Base-by-base conservation (phyloP, 768 basidiomycete genomes). In the Lactarius evosmus region DNA sequence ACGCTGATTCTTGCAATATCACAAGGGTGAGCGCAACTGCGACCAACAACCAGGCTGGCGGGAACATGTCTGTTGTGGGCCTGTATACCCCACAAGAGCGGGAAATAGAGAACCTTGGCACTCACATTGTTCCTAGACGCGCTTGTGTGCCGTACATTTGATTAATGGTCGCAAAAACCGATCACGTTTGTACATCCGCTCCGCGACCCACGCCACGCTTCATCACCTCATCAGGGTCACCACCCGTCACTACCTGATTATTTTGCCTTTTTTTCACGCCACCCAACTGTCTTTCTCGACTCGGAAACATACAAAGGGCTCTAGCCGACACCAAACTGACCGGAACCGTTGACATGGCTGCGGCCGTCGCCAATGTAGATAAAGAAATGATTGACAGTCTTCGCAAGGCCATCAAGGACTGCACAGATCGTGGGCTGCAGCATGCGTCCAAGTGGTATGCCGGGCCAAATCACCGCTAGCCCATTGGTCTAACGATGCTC, bases 371-470 rank as follows among this genome's bases (percentile, higher is more conserved):
- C 38, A 58, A 36, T 56, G 77, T 86, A 55, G 83, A 88, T 70
- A 66, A 68, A n/a, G 78, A 80, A 44, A 78, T 83, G 56, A 76
- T 85, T n/a, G 74, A 75, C 22, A 85, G 84, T 27, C 71, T 94
- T 58, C 79, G 87, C 30, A 74, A 73, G 44, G 85, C 91, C 6
- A 80, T 87, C 61, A 83, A 80, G 63, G 88, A 93, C 70, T 93
- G 91, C 68, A 79, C 87, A 19, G 86, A 89, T 30, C 78, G 91
- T 72, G 88, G 91, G 2, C 75, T 94, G 44, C 73, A 78, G 17
- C 79, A 82, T 32, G 88, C 91, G 58, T 82, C 89, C 36, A 93
- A 91, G 79, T 93, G 91, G 91, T 92, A 71, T 61, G 79, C 67
- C 40, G 14, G 33, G 6, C 36, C 29, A 36, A 36, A 34, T 49